Percentiles rank a stretch among this genome's conserved stretches.
Conservation (phyloP, 495 filamentous ascomycete species). For the Penicillium bovifimosum region DNA sequence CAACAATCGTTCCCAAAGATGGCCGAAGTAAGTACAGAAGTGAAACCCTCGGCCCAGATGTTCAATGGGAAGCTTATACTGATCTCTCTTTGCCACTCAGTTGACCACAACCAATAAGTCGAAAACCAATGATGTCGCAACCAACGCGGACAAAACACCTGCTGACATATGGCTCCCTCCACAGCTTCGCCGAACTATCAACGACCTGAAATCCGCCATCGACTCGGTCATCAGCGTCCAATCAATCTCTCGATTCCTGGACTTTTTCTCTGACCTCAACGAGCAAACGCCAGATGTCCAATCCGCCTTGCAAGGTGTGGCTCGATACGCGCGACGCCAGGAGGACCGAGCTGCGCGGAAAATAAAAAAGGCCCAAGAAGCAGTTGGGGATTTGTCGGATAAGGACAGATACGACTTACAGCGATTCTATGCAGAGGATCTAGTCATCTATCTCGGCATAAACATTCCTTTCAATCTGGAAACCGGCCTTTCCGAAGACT, state of each 20-base stretch:
- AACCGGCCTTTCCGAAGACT: too few species aligned
- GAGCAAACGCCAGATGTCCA: neutral
- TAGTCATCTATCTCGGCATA: neutral
- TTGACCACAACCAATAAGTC: neutral
- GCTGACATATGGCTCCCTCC: neutral
- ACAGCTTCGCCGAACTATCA: neutral
- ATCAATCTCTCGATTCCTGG: neutral
- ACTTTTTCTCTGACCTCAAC: neutral
- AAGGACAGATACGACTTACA: neutral
- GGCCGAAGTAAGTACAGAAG: neutral
- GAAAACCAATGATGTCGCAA: neutral
- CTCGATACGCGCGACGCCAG: neutral
- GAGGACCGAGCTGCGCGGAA: neutral
- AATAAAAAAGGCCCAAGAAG: neutral
- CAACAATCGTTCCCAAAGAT: neutral
- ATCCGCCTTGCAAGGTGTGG: neutral
- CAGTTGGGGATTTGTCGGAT: neutral
- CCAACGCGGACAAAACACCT: neutral
- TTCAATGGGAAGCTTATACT: neutral
- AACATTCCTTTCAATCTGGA: neutral
- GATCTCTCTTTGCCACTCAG: neutral
- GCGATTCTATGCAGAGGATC: neutral
- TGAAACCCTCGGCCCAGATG: neutral
- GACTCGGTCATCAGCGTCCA: neutral
- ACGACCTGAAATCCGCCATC: neutral